These are phyloP conservation scores for Plectosphaerella cucumerina DNA, from an alignment of 2,329 filamentous ascomycete species.

Conservation along the genomic window DNA sequence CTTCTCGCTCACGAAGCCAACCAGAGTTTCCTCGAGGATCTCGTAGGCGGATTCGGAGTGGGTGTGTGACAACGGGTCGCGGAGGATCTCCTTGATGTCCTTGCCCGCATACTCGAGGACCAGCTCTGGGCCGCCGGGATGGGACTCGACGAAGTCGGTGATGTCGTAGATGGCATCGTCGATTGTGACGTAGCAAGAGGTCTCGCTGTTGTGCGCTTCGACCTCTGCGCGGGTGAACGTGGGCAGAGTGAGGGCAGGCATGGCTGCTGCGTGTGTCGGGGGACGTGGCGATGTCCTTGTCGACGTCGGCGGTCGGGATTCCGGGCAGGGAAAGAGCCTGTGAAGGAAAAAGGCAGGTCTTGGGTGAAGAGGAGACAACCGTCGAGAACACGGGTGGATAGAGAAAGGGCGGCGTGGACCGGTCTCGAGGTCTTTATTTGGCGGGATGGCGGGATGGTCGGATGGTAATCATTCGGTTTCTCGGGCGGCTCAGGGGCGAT, in stretches of 20 bases:
- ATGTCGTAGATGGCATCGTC: constrained; percentile 92
- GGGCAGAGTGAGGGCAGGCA: constrained; percentile 79
- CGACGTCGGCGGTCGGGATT: not conserved
- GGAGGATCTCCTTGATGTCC: constrained; percentile 78
- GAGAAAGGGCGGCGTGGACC: not conserved
- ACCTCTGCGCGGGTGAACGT: constrained; percentile 80
- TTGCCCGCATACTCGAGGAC: constrained; percentile 87
- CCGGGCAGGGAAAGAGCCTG: not conserved
- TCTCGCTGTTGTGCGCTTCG: constrained; percentile 69
- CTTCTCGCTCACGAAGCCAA: constrained; percentile 73
- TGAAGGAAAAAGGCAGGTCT: not conserved
- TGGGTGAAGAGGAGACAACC: not conserved
- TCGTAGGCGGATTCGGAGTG: constrained; percentile 96
- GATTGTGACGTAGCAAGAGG: constrained; percentile 91
- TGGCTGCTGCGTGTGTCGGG: constrained; percentile 27
- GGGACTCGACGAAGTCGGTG: constrained; percentile 83
- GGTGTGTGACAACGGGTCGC: constrained; percentile 75
- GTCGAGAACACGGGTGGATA: not conserved
- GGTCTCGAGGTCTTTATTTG: not conserved
- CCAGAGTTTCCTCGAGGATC: constrained; percentile 78
- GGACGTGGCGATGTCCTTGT: not conserved
- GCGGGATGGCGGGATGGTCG: not conserved
- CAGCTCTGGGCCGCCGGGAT: constrained; percentile 85
- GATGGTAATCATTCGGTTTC: not conserved
- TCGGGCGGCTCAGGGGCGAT: not conserved